Percentiles rank a stretch among this genome's conserved stretches.
These are phyloP conservation scores for Handroanthus guayacan DNA, from an alignment of 257 asterid genomes.

Conservation along the genomic window DNA sequence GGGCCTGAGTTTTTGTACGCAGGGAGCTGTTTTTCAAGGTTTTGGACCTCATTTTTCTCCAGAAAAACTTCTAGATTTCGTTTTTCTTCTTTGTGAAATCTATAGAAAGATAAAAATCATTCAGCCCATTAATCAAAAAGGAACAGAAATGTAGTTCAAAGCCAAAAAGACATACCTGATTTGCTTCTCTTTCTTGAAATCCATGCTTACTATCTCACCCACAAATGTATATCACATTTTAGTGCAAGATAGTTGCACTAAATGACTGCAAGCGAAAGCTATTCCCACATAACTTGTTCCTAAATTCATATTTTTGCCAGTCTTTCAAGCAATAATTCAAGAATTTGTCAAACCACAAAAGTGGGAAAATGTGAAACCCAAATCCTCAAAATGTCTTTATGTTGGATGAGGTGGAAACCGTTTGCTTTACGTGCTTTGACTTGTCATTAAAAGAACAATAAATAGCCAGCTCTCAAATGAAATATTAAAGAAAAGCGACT, in stretches of 20 bases:
- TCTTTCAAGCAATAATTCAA: slow-evolving; percentile 1
- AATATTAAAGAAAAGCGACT: slow-evolving; percentile 9
- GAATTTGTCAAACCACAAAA: slow-evolving; percentile 30
- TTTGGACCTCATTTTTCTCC: slow-evolving; percentile 55
- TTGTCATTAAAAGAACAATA: slow-evolving; percentile 12
- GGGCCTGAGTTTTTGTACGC: slow-evolving; percentile 45
- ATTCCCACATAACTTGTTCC: slow-evolving; percentile 18
- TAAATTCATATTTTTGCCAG: slow-evolving; percentile 19
- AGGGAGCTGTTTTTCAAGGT: slow-evolving; percentile 51
- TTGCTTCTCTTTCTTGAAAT: slow-evolving; percentile 59
- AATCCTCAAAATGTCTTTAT: slow-evolving; percentile 33
- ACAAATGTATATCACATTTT: slow-evolving; percentile 2
- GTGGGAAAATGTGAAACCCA: slow-evolving; percentile 24
- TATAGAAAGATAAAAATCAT: slow-evolving; percentile 11
- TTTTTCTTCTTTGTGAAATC: slow-evolving; percentile 73
- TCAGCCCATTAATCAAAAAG: slow-evolving; percentile 24
- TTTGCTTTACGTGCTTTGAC: slow-evolving; percentile 41
- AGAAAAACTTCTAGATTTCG: slow-evolving; percentile 55
- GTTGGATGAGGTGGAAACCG: slow-evolving; percentile 39
- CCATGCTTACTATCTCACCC: slow-evolving; percentile 45
- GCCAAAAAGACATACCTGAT: slow-evolving; percentile 54
- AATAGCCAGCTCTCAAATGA: slow-evolving; percentile 37
- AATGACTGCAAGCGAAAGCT: slow-evolving; percentile 1
- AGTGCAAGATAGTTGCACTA: slow-evolving; percentile 22
- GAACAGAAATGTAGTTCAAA: not conserved